A percentile compares a stretch with the other conserved stretches of the same genome.
Conservation (phyloP, 202 grass and related monocot species). For the Cymbopogon flexuosus region DNA sequence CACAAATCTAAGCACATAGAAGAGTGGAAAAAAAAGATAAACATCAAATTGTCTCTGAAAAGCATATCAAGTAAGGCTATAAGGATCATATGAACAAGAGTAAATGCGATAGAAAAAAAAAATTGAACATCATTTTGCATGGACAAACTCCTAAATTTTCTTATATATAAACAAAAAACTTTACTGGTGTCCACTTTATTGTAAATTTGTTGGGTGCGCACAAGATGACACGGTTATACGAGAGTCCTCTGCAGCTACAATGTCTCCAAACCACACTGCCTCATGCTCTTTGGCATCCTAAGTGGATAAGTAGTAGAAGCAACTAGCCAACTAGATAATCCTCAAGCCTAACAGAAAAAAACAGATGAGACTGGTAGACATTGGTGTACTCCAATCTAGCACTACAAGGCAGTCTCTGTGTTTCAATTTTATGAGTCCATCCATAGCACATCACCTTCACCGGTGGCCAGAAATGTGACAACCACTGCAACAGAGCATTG, state of each 20-base stretch:
- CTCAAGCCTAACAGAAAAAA: not conserved
- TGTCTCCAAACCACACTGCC: not conserved
- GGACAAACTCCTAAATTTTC: not conserved
- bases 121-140: not conserved
- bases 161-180: not conserved
- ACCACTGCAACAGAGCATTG: not conserved
- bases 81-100: not conserved
- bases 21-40: not conserved
- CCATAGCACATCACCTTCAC: not conserved
- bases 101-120: not conserved
- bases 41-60: conserved; percentile 9
- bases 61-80: not conserved
- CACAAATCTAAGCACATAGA: not conserved
- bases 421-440: conserved; percentile 10
- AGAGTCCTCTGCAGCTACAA: not conserved
- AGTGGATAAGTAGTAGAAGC: not conserved
- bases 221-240: not conserved
- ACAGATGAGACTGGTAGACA: not conserved
- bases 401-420: too few relatives aligned
- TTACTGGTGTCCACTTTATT: not conserved
- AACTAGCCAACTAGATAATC: not conserved
- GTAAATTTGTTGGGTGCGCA: not conserved
- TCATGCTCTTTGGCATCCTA: not conserved
- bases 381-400: not conserved
- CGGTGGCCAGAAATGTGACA: not conserved